Evolutionary conservation across 2,329 filamentous ascomycete genomes (phyloP).

Genomic region (Aaosphaeria arxii): DNA sequence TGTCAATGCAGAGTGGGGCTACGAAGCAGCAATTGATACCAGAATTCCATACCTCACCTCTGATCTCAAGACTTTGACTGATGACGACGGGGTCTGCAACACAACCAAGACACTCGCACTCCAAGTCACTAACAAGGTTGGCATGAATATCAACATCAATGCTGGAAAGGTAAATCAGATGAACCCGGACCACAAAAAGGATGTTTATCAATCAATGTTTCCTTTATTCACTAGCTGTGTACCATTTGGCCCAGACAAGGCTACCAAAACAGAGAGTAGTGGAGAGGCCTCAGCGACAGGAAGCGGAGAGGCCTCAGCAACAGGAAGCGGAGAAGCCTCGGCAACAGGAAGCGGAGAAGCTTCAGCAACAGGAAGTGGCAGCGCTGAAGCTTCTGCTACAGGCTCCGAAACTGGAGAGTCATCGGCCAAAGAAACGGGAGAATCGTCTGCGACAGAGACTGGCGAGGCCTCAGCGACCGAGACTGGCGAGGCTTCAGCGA

Average conservation of each 20-base stretch:
- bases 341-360: background rate
- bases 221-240: slow-evolving; percentile 17
- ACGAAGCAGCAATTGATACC: slow-evolving; percentile 17
- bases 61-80: background rate
- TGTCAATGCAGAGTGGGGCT: slow-evolving; percentile 12
- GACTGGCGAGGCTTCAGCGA: background rate
- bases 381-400: too few species aligned
- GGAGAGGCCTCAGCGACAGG: too few species aligned
- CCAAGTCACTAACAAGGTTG: slow-evolving; percentile 12
- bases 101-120: slow-evolving; percentile 15
- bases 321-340: too few species aligned
- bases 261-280: background rate
- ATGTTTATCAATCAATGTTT: slow-evolving; percentile 5
- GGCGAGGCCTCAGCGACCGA: background rate
- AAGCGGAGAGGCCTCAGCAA: too few species aligned
- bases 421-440: too few species aligned
- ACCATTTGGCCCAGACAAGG: slow-evolving; percentile 13
- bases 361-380: too few species aligned
- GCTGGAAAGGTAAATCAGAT: slow-evolving; percentile 14
- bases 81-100: background rate
- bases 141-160: slow-evolving; percentile 20
- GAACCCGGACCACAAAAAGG: slow-evolving; percentile 12
- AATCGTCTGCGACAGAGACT: background rate
- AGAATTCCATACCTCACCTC: slow-evolving; percentile 18
- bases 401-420: too few species aligned